These are phyloP conservation scores for Allium fistulosum DNA, from an alignment of 106 monocot species.

Conservation along the genomic window DNA sequence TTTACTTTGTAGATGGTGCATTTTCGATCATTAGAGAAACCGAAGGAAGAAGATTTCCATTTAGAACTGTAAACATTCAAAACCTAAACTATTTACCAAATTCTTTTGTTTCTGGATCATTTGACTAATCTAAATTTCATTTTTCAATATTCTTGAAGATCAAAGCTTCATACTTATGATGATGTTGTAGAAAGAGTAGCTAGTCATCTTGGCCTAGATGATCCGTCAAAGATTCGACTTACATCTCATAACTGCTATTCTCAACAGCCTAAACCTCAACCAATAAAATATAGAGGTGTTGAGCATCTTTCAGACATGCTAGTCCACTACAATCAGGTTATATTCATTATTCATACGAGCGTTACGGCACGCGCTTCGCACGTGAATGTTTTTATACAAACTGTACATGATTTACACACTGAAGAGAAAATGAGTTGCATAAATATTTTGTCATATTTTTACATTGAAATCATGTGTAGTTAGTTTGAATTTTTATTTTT, in stretches of 20 bases:
- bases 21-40: slow-evolving; percentile 84
- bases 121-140: no score
- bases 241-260: slow-evolving; percentile 98
- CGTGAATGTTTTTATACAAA: no score
- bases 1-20: slow-evolving; percentile 72
- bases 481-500: no score
- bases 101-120: no score
- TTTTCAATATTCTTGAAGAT: slow-evolving; percentile 31
- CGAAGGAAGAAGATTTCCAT: slow-evolving; percentile 92
- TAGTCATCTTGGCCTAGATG: slow-evolving; percentile 68
- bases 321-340: slow-evolving; percentile 93
- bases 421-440: no score
- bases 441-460: no score
- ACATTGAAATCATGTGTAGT: no score
- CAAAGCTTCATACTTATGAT: slow-evolving; percentile 81
- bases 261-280: slow-evolving; percentile 97
- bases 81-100: neutral
- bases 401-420: no score
- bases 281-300: slow-evolving; percentile 89
- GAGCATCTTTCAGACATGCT: slow-evolving; percentile 94
- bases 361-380: no score
- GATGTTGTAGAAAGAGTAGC: slow-evolving; percentile 94
- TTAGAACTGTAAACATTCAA: slow-evolving; percentile 71
- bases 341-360: no score
- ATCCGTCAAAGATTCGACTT: slow-evolving; percentile 92